Conservation (phyloP, 2,329 filamentous ascomycete genomes). For the Cordyceps pruinosa region DNA sequence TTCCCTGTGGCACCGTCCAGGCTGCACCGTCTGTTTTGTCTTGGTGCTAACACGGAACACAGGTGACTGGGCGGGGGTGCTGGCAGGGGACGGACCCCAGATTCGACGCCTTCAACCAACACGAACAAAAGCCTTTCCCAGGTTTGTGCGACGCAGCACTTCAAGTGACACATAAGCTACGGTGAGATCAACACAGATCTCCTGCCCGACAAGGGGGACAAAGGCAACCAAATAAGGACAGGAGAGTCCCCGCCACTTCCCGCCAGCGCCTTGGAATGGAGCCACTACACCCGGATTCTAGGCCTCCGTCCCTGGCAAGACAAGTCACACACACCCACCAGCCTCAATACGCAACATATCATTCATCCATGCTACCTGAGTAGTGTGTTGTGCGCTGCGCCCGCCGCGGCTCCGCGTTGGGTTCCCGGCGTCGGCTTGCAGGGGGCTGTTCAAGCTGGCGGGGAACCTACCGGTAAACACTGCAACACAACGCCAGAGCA, state of each 20-base stretch:
- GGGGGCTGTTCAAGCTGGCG: background rate
- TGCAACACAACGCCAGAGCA: background rate
- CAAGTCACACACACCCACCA: background rate
- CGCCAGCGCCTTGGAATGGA: background rate
- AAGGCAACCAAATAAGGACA: background rate
- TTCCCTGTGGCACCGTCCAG: background rate
- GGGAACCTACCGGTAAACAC: background rate
- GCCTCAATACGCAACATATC: background rate
- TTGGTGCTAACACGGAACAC: background rate
- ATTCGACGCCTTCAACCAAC: conserved; percentile 5
- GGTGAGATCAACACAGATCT: background rate
- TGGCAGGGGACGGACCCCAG: conserved; percentile 2
- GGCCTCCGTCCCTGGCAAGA: background rate
- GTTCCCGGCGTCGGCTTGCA: background rate
- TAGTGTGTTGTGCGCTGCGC: background rate
- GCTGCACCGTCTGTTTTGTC: background rate
- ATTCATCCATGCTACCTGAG: background rate
- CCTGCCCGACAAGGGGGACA: background rate
- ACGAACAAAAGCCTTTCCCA: background rate
- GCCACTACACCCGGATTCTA: background rate
- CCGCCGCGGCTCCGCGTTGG: conserved; percentile 7
- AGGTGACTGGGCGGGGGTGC: background rate
- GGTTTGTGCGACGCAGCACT: background rate
- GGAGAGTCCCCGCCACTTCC: background rate
- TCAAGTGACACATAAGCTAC: background rate